phyloP scores from a whole-genome alignment of 495 filamentous ascomycete genomes.

The Acidiella bohemica region DNA sequence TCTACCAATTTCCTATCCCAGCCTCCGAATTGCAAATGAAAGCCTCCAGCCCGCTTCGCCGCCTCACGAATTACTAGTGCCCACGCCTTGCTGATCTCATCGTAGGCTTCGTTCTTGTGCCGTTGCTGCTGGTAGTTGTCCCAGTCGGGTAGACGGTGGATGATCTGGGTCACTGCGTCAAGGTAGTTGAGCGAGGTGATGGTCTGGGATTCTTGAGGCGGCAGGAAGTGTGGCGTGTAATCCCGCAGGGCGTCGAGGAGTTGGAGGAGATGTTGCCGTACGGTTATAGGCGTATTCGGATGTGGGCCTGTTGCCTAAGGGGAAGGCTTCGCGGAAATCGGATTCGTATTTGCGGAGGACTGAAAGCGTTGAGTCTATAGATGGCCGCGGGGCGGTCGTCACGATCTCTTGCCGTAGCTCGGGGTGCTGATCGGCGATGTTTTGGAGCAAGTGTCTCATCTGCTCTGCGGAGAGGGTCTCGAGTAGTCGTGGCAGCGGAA shows the following conservation, averaged over 20 bases:
- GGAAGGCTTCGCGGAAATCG: constrained; percentile 64
- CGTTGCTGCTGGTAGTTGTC: constrained; percentile 71
- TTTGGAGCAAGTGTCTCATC: constrained; percentile 66
- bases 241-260: constrained; percentile 83
- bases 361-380: constrained; percentile 60
- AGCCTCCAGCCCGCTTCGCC: constrained; percentile 79
- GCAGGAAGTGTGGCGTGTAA: constrained; percentile 89
- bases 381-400: constrained; percentile 71
- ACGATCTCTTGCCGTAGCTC: constrained; percentile 68
- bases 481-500: constrained; percentile 68
- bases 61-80: constrained; percentile 82
- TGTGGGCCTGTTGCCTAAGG: constrained; percentile 64
- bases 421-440: constrained; percentile 80
- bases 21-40: constrained; percentile 75
- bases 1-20: constrained; percentile 84
- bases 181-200: constrained; percentile 70
- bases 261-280: constrained; percentile 62
- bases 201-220: constrained; percentile 72
- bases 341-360: constrained; percentile 73
- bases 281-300: constrained; percentile 94
- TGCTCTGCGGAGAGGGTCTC: constrained; percentile 81
- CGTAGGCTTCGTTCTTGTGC: constrained; percentile 87
- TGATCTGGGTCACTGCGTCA: constrained; percentile 75
- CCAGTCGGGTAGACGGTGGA: constrained; percentile 81
- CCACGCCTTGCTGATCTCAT: constrained; percentile 91